Evolutionary conservation across 2,329 filamentous ascomycete species (phyloP).

Genomic region (Dactylellina parvicollis): DNA sequence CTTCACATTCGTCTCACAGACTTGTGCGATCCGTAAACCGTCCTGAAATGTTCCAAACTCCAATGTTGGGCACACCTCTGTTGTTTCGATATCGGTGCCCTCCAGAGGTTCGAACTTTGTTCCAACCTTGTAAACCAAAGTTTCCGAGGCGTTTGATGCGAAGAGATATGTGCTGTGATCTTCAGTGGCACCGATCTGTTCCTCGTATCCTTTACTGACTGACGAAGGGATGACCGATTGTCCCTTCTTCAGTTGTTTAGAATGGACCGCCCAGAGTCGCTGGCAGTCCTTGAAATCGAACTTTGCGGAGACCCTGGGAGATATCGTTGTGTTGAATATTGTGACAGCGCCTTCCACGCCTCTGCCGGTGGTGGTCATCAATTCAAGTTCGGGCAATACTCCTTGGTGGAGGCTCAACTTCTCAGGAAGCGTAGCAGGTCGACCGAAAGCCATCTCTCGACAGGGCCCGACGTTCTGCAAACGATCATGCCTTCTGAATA

Average conservation of each 20-base stretch:
- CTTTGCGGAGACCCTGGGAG: constrained; percentile 75
- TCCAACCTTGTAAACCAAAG: constrained; percentile 68
- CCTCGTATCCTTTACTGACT: constrained; percentile 55
- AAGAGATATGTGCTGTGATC: constrained; percentile 84
- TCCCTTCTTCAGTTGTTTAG: constrained; percentile 69
- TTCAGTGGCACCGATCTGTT: constrained; percentile 63
- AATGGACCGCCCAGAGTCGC: constrained; percentile 80
- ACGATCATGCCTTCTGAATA: constrained; percentile 79
- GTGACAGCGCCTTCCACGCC: constrained; percentile 76
- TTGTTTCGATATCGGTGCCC: constrained; percentile 86
- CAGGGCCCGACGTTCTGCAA: constrained; percentile 83
- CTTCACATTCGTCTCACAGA: constrained; percentile 84
- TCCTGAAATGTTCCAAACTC: constrained; percentile 85
- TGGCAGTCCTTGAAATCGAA: constrained; percentile 78
- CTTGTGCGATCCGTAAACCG: constrained; percentile 83
- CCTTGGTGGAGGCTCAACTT: constrained; percentile 65
- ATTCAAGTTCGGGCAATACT: constrained; percentile 69
- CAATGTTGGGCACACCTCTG: constrained; percentile 76
- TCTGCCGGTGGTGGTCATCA: constrained; percentile 71
- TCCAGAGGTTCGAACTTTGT: constrained; percentile 78
- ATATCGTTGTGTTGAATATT: constrained; percentile 79
- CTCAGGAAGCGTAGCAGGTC: constrained; percentile 62
- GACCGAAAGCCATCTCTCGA: constrained; percentile 76
- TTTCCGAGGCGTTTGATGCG: constrained; percentile 70
- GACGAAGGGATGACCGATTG: constrained; percentile 54